A percentile compares a stretch with the other conserved stretches of the same genome.
phyloP scores from a whole-genome alignment of 1,284 basidiomycete species.

The Ceratobasidium sp. region DNA sequence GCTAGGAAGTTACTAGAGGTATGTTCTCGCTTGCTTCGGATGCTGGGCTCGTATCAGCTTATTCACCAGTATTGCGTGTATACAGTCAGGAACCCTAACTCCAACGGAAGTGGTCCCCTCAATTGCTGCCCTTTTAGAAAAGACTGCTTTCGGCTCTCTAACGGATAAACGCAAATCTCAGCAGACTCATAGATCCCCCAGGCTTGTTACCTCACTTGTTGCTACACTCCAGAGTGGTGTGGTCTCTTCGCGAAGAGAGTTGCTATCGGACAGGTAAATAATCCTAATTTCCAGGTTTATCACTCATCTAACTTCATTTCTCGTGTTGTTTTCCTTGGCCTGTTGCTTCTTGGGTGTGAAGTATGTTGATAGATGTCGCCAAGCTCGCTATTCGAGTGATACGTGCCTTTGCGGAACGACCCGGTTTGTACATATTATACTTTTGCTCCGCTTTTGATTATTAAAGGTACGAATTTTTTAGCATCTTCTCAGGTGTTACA shows the following conservation, averaged over 20 bases:
- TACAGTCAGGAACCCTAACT: neutral
- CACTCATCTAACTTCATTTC: neutral
- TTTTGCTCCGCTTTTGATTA: neutral
- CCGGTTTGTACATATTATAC: constrained; percentile 14
- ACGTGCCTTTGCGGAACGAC: neutral
- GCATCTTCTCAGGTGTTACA: constrained; percentile 36
- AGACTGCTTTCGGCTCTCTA: neutral
- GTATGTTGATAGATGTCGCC: neutral
- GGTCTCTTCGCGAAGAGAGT: neutral
- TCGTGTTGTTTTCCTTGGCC: neutral
- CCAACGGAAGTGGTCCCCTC: constrained; percentile 12
- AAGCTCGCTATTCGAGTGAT: constrained; percentile 19
- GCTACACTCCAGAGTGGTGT: constrained; percentile 13
- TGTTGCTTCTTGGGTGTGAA: neutral
- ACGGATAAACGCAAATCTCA: constrained; percentile 10
- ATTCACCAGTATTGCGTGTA: neutral
- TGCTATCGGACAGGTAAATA: neutral
- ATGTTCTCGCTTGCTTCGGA: neutral
- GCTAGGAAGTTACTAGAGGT: constrained; percentile 27
- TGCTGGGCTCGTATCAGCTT: neutral
- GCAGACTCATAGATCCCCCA: neutral
- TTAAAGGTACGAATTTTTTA: neutral
- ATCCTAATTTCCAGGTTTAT: neutral
- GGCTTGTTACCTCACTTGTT: constrained; percentile 22
- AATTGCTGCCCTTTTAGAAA: constrained; percentile 29